Percentiles rank a stretch among this genome's conserved stretches.
phyloP scores from a whole-genome alignment of 2,329 filamentous ascomycete species.

The Fusarium abutilonis region DNA sequence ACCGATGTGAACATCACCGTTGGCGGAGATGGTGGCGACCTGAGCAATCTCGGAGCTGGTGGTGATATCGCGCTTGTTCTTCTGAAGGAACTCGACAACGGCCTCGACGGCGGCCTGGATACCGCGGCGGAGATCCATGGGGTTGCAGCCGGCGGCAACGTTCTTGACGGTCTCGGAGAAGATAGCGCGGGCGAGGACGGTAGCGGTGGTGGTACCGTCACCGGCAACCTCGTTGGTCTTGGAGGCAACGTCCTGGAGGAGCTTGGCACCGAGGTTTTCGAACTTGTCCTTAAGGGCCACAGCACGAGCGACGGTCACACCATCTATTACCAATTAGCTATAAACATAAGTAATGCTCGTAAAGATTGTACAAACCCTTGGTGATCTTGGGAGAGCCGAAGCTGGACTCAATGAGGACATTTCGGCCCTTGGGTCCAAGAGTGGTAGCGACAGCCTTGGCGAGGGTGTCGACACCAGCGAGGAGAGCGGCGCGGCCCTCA shows the following conservation, averaged over 20 bases:
- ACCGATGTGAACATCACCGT: constrained; percentile 94
- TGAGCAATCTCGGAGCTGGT: constrained; percentile 97
- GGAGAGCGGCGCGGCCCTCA: constrained; percentile 86
- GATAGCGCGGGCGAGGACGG: constrained; percentile 95
- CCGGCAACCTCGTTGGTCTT: constrained; percentile 99
- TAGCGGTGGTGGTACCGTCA: constrained; percentile 98
- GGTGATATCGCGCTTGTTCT: constrained; percentile 98
- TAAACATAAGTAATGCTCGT: neutral
- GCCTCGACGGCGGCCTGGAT: constrained; percentile 96
- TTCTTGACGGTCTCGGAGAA: constrained; percentile 99
- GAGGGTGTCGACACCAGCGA: constrained; percentile 95
- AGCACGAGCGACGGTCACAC: constrained; percentile 89
- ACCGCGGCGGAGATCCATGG: constrained; percentile 97
- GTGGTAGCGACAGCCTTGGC: constrained; percentile 96
- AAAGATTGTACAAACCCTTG: constrained; percentile 74
- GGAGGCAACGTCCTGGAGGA: constrained; percentile 96
- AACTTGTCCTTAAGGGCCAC: constrained; percentile 98
- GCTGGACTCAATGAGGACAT: constrained; percentile 97
- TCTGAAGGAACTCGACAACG: constrained; percentile 91
- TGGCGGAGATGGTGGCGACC: constrained; percentile 97
- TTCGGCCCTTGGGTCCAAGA: constrained; percentile 96
- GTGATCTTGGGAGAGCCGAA: constrained; percentile 99
- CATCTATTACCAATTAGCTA: constrained; percentile 64
- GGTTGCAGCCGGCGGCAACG: constrained; percentile 98
- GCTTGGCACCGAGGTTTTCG: constrained; percentile 96